These are phyloP conservation scores for Boechera stricta DNA, from an alignment of 345 rosid genomes.

Conservation along the genomic window DNA sequence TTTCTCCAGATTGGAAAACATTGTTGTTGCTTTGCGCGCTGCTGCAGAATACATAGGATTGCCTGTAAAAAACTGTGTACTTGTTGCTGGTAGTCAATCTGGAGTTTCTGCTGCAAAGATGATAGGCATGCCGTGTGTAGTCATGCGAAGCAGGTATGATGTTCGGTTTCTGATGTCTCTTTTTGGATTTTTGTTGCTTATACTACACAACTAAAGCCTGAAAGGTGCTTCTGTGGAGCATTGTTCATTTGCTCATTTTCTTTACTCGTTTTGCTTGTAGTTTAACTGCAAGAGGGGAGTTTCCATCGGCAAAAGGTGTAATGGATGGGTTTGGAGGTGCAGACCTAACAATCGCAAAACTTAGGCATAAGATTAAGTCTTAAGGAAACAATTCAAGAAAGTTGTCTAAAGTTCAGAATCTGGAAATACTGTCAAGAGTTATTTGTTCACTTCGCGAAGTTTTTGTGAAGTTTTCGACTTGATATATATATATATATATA, in stretches of 20 bases:
- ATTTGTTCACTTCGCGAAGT: slow-evolving; percentile 13
- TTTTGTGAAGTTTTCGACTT: slow-evolving; percentile 18
- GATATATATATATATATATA: slow-evolving; percentile 3
- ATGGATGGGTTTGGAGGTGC: slow-evolving; percentile 98
- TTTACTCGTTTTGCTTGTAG: slow-evolving; percentile 41
- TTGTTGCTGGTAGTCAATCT: slow-evolving; percentile 82
- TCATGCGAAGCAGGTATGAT: slow-evolving; percentile 83
- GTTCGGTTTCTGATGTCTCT: background rate
- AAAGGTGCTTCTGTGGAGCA: slow-evolving; percentile 9
- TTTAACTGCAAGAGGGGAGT: slow-evolving; percentile 82
- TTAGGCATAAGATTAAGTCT: slow-evolving; percentile 51
- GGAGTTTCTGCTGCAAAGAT: slow-evolving; percentile 79
- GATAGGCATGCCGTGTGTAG: slow-evolving; percentile 90
- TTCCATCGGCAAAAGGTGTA: slow-evolving; percentile 77
- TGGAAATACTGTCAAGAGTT: background rate
- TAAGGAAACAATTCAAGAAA: slow-evolving; percentile 42
- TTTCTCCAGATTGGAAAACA: slow-evolving; percentile 64
- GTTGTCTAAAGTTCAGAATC: slow-evolving; percentile 6
- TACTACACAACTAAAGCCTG: background rate
- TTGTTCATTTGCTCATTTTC: background rate
- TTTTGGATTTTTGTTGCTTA: background rate
- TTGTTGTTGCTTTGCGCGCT: slow-evolving; percentile 82
- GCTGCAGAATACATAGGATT: slow-evolving; percentile 77
- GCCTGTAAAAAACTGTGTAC: slow-evolving; percentile 69
- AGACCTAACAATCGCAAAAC: slow-evolving; percentile 70